Conservation (phyloP, 495 filamentous ascomycete species). For the Thozetella sp. region DNA sequence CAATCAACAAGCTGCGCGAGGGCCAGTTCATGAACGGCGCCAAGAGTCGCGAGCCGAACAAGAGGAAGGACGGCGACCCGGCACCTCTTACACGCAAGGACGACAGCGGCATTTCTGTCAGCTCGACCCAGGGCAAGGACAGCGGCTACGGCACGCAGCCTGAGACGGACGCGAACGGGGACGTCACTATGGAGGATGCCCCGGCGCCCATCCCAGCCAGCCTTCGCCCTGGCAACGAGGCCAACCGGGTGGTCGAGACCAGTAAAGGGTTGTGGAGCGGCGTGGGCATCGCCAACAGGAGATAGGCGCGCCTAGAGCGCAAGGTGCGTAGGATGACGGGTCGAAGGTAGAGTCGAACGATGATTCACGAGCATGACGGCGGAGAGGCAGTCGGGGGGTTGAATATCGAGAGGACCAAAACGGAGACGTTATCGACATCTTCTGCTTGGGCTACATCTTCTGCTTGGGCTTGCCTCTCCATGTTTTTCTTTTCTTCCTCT, state of each 20-base stretch:
- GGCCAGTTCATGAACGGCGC: slow-evolving; percentile 76
- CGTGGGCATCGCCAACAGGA: not conserved
- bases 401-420: no score
- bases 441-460: no score
- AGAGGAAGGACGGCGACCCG: slow-evolving; percentile 6
- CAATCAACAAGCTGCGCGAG: slow-evolving; percentile 94
- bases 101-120: slow-evolving; percentile 27
- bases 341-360: no score
- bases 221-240: slow-evolving; percentile 29
- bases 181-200: slow-evolving; percentile 39
- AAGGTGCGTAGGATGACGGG: not conserved
- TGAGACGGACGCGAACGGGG: slow-evolving; percentile 18
- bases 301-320: slow-evolving; percentile 6
- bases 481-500: no score
- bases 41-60: slow-evolving; percentile 36
- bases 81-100: slow-evolving; percentile 23
- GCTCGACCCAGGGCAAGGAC: slow-evolving; percentile 26
- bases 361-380: no score
- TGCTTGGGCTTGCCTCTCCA: no score
- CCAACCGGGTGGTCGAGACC: slow-evolving; percentile 30
- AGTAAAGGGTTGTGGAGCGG: slow-evolving; percentile 25
- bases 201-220: slow-evolving; percentile 10
- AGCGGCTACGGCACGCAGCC: slow-evolving; percentile 41
- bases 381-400: no score
- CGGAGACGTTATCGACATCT: no score